Percentiles rank a stretch among this genome's conserved stretches.
phyloP scores from a whole-genome alignment of 2,329 filamentous ascomycete genomes.

The Neofusicoccum umdonicola region DNA sequence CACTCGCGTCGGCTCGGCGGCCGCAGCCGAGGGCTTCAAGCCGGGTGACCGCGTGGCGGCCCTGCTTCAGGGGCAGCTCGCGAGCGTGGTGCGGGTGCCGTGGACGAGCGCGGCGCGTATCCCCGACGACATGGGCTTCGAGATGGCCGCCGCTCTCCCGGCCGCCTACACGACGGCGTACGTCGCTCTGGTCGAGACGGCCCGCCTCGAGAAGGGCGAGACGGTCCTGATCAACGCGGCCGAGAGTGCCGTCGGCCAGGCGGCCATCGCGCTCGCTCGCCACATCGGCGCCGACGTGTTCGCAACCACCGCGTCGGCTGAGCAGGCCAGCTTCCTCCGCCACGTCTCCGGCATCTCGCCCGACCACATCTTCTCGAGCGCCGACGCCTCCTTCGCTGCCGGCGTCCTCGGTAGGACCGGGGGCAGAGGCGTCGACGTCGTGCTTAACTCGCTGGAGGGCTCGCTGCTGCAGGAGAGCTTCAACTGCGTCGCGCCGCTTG shows the following conservation, averaged over 20 bases:
- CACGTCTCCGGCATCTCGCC: slow-evolving; percentile 25
- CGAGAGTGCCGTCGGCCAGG: slow-evolving; percentile 29
- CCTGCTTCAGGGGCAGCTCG: too few species aligned
- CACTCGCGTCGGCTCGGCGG: too few species aligned
- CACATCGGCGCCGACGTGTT: slow-evolving; percentile 28
- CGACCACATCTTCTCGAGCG: slow-evolving; percentile 32
- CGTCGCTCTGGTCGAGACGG: slow-evolving; percentile 19
- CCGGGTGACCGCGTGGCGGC: too few species aligned
- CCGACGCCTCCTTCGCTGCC: slow-evolving; percentile 27
- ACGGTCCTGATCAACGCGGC: slow-evolving; percentile 31
- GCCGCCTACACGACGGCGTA: slow-evolving; percentile 18
- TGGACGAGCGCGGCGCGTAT: too few species aligned
- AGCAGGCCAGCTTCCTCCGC: slow-evolving; percentile 26
- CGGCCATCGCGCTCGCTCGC: slow-evolving; percentile 25
- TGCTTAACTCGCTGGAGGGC: slow-evolving; percentile 32
- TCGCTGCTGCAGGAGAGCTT: slow-evolving; percentile 26
- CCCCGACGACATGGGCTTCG: too few species aligned
- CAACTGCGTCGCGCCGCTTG: slow-evolving; percentile 28
- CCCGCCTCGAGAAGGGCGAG: slow-evolving; percentile 17
- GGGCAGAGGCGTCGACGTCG: slow-evolving; percentile 34
- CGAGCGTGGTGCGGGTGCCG: too few species aligned
- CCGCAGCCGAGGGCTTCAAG: too few species aligned
- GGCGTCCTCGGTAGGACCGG: slow-evolving; percentile 26
- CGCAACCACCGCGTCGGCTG: slow-evolving; percentile 26
- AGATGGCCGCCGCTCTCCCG: too few species aligned